Base-by-base conservation (phyloP, 2,329 filamentous ascomycete species). In the Nothomitra cinnamomea region DNA sequence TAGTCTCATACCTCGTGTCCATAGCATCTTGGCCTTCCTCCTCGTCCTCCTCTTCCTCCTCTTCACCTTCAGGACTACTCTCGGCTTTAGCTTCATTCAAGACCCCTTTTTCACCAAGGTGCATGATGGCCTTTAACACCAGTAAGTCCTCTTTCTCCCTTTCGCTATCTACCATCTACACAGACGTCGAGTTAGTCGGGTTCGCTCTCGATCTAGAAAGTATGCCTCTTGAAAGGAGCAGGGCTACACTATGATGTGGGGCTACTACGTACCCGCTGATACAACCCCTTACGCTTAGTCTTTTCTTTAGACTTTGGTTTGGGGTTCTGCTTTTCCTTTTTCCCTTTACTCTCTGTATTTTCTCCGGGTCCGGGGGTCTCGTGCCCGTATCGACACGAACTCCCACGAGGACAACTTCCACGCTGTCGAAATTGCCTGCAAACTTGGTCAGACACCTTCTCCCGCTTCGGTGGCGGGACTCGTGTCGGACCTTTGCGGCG, bases 101-200 rank as follows among this genome's bases (percentile, higher is more conserved):
- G 22, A 55, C 13, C 12, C 53, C 53, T 10, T 22, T 53, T 13
- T 55, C 53, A 13, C 49, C 53, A 10, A 55, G 53, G 36, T 42
- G 42, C 25, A 13, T 54, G 13, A 55, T 55, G 2, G 53, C 53
- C 17, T 55, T 24, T 21, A 55, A 19, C 19, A 55, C 53, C 22
- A 54, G 19, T n/a, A 54, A 10, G 28, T 53, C 22, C 10, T 55
- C 53, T 32, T 55, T 43, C 21, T 55, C 49, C 22, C 55, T 40
- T 54, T 55, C 50, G 32, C 24, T 35, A 17, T 55, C 53, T 15
- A 55, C 22, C 8, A 55, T 22, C 53, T 54, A 42, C 10, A 35
- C 2, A 35, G 21, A 12, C 17, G 35, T 19, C 3, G 32, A 21
- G 43, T 49, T 17, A 53, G 24, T 15, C 4, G 24, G 40, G 17